phyloP scores from a whole-genome alignment of 768 basidiomycete species.

The Tephrocybe sp. region DNA sequence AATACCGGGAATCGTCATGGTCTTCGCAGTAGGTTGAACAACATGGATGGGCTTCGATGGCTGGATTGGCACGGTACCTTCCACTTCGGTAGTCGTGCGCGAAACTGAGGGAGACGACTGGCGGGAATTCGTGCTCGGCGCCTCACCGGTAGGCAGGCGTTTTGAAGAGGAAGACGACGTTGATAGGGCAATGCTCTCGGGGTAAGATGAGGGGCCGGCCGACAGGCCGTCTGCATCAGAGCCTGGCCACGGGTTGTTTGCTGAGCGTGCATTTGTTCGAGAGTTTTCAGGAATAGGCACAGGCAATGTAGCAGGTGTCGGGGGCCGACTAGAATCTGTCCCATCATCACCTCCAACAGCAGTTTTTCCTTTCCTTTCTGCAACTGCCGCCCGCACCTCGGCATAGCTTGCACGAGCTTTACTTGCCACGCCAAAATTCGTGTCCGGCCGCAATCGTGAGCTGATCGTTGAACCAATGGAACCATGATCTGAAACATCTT shows the following conservation, averaged over 20 bases:
- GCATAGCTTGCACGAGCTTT: conserved; percentile 63
- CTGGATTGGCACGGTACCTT: conserved; percentile 25
- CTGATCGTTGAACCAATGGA: conserved; percentile 36
- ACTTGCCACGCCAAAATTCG: conserved; percentile 29
- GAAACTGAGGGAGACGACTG: conserved; percentile 37
- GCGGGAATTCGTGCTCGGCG: not conserved
- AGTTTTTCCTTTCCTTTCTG: conserved; percentile 53
- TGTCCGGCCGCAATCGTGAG: conserved; percentile 32
- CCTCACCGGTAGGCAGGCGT: conserved; percentile 9
- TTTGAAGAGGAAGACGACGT: conserved; percentile 24
- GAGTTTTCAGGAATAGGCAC: conserved; percentile 18
- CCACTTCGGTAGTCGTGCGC: conserved; percentile 31
- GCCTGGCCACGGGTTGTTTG: conserved; percentile 19
- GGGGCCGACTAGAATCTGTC: conserved; percentile 21
- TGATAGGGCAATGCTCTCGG: conserved; percentile 17
- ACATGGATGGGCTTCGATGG: conserved; percentile 51
- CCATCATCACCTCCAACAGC: conserved; percentile 24
- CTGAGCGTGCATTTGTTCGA: conserved; percentile 12
- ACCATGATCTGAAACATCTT: conserved; percentile 44
- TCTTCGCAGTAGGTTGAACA: conserved; percentile 76
- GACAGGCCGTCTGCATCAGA: conserved; percentile 1
- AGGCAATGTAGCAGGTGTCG: conserved; percentile 18
- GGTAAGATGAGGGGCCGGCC: conserved; percentile 12
- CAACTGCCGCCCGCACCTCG: conserved; percentile 76
- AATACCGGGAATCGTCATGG: conserved; percentile 87